Conservation (phyloP, 208 protist genomes). For the Trypanosoma melophagium region DNA sequence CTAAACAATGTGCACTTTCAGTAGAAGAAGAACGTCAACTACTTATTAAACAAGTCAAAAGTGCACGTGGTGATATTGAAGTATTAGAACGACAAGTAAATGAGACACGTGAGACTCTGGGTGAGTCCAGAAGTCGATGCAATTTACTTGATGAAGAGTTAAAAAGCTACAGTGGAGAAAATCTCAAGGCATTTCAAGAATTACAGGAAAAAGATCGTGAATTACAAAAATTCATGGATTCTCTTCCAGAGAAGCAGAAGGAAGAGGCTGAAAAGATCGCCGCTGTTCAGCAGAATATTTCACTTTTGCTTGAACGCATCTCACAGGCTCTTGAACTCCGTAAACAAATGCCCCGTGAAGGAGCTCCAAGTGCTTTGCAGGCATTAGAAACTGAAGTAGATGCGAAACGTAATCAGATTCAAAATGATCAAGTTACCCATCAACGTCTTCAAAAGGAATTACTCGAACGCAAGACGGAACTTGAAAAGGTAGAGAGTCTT, state of each 20-base stretch:
- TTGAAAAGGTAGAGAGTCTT: slow-evolving; percentile 86
- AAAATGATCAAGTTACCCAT: slow-evolving; percentile 81
- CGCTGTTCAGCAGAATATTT: slow-evolving; percentile 58
- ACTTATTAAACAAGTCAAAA: slow-evolving; percentile 80
- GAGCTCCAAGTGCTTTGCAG: slow-evolving; percentile 51
- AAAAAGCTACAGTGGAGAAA: slow-evolving; percentile 87
- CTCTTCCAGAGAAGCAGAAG: slow-evolving; percentile 78
- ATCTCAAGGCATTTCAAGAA: slow-evolving; percentile 80
- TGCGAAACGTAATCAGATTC: slow-evolving; percentile 71
- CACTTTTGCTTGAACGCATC: slow-evolving; percentile 72
- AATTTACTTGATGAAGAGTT: slow-evolving; percentile 77
- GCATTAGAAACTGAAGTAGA: slow-evolving; percentile 83
- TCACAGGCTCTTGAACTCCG: slow-evolving; percentile 74
- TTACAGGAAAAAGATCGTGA: slow-evolving; percentile 83
- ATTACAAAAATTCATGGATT: slow-evolving; percentile 87
- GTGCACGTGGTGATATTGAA: slow-evolving; percentile 78
- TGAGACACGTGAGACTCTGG: slow-evolving; percentile 71
- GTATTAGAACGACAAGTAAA: slow-evolving; percentile 82
- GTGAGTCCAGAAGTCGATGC: slow-evolving; percentile 66
- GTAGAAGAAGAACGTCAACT: slow-evolving; percentile 85
- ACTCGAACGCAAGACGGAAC: slow-evolving; percentile 82
- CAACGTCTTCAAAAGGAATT: slow-evolving; percentile 88
- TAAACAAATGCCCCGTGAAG: slow-evolving; percentile 77
- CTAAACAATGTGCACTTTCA: slow-evolving; percentile 73
- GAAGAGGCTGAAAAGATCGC: slow-evolving; percentile 66